Percentiles rank a stretch among this genome's conserved stretches.
Evolutionary conservation across 2,329 filamentous ascomycete genomes (phyloP).

Genomic region (Coniochaeta sp.): DNA sequence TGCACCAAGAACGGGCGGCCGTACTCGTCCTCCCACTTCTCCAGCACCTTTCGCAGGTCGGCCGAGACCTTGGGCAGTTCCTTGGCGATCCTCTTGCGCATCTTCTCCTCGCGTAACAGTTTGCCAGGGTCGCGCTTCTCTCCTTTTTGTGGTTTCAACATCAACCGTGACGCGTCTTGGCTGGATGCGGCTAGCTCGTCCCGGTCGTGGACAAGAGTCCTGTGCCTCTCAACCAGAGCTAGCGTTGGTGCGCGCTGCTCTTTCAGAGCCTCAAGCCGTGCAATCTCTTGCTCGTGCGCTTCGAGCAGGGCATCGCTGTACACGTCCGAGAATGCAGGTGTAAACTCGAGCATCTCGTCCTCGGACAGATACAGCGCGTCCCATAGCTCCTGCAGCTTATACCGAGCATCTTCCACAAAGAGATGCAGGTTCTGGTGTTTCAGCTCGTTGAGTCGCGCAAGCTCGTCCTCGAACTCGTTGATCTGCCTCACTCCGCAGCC

Average conservation of each 20-base stretch:
- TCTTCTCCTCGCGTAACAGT: constrained; percentile 91
- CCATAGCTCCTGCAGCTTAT: constrained; percentile 90
- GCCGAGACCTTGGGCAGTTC: constrained; percentile 86
- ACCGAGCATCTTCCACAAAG: constrained; percentile 90
- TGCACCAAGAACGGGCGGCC: constrained; percentile 89
- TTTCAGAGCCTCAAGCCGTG: constrained; percentile 68
- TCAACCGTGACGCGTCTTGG: constrained; percentile 88
- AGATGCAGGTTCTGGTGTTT: constrained; percentile 93
- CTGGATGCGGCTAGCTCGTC: constrained; percentile 84
- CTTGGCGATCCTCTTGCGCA: constrained; percentile 94
- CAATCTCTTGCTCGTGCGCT: constrained; percentile 88
- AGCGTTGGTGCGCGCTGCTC: constrained; percentile 84
- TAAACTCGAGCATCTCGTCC: constrained; percentile 98
- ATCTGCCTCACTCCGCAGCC: constrained; percentile 87
- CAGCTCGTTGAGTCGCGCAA: constrained; percentile 77
- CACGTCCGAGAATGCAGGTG: constrained; percentile 92
- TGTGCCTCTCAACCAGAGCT: constrained; percentile 75
- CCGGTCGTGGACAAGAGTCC: constrained; percentile 73
- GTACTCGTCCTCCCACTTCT: constrained; percentile 89
- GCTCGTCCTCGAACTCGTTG: constrained; percentile 92
- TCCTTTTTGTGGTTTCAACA: constrained; percentile 86
- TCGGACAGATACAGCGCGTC: constrained; percentile 90
- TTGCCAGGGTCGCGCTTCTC: constrained; percentile 93
- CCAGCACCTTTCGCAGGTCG: constrained; percentile 75
- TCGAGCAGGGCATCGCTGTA: constrained; percentile 94